Evolutionary conservation across 2,329 filamentous ascomycete genomes (phyloP).

Genomic region (Huntiella abstrusa): DNA sequence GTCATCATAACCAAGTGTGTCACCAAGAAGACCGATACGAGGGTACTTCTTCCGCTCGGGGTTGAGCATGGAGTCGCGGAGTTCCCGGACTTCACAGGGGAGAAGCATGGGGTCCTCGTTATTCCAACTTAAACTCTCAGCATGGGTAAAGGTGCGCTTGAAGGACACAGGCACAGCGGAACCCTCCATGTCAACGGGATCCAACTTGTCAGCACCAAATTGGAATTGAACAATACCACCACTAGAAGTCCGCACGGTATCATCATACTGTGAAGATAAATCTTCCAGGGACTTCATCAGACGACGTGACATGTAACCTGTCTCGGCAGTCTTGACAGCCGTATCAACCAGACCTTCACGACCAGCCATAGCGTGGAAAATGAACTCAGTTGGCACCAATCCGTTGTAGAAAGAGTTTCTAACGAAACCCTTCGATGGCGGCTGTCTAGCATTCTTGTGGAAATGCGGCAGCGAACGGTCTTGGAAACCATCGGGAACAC

Average conservation of each 20-base stretch:
- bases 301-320: slow-evolving; percentile 95
- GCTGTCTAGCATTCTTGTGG: slow-evolving; percentile 75
- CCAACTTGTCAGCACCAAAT: slow-evolving; percentile 87
- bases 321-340: slow-evolving; percentile 96
- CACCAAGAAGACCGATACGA: slow-evolving; percentile 40
- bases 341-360: slow-evolving; percentile 98
- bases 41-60: slow-evolving; percentile 46
- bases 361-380: slow-evolving; percentile 96
- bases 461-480: slow-evolving; percentile 91
- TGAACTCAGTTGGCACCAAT: slow-evolving; percentile 74
- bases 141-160: slow-evolving; percentile 72
- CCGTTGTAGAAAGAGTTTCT: slow-evolving; percentile 94
- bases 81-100: slow-evolving; percentile 51
- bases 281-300: slow-evolving; percentile 97
- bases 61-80: slow-evolving; percentile 50
- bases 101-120: slow-evolving; percentile 56
- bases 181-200: slow-evolving; percentile 96
- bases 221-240: slow-evolving; percentile 89
- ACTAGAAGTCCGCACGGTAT: slow-evolving; percentile 81
- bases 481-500: slow-evolving; percentile 91
- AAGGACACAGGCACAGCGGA: slow-evolving; percentile 85
- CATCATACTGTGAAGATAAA: slow-evolving; percentile 79
- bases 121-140: slow-evolving; percentile 56
- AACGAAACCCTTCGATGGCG: slow-evolving; percentile 93
- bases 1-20: slow-evolving; percentile 51